Evolutionary conservation across 345 rosid genomes (phyloP), one percentile per base, ranked within the genome.

Genomic region (Eucalyptus sp.): DNA sequence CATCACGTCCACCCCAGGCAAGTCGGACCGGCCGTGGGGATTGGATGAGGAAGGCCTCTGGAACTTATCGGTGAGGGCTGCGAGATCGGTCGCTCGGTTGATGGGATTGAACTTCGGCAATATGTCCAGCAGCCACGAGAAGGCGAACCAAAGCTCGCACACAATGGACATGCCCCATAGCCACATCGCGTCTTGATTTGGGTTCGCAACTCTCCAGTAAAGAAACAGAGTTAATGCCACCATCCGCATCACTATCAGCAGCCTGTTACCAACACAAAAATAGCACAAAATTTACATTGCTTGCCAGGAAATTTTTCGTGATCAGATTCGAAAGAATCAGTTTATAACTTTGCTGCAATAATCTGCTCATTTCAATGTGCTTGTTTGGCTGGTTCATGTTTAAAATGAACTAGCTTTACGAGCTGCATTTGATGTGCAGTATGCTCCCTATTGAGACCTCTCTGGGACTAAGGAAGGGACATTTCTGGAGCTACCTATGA

Each of bases 111-210:
- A 89, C 92, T 96, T 97, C 0, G 99, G 99, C 24, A 96, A 95
- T 64, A 96, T 91, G 88, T 97, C 99, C 14, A 97, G 93, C 52
- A 97, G 86, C 99, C 98, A 97, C 25, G 99, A 97, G 89, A 97
- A 95, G 20, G 98, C 96, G n/a, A 97, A 97, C 99, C 99, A 97
- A 54, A 94, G 41, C 92, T 97, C 99, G 41, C 99, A 97, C 27
- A 96, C 95, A 16, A 93, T 90, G 16, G 99, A 97, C 85, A 96
- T 79, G 2, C 92, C 99, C 99, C 99, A 96, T 41, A 97, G 90
- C 99, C 98, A 95, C 92, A 95, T 93, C 51, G 99, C 99, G 51
- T 96, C 99, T 46, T 90, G 91, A 84, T 97, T 97, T 1, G 99
- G 98, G 87, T 97, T 97, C 41, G 89, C 89, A 50, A 95, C 83